Evolutionary conservation across 768 basidiomycete genomes (phyloP).

Genomic region (Boletus reticuloceps): DNA sequence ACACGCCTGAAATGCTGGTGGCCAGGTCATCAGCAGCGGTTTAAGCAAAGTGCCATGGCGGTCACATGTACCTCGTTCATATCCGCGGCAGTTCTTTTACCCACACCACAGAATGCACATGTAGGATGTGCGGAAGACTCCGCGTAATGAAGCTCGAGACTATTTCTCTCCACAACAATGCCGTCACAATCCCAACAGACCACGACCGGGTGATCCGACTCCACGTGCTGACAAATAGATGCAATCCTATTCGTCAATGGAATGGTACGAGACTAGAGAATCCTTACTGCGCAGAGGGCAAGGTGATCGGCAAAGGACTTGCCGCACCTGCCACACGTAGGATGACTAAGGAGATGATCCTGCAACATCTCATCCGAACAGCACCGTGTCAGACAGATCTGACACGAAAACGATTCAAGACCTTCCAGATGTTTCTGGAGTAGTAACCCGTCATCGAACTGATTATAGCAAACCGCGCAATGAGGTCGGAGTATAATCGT

Average conservation of each 20-base stretch:
- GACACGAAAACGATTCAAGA: constrained; percentile 15
- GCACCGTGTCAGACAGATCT: constrained; percentile 16
- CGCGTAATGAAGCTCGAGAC: constrained; percentile 22
- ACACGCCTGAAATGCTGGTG: constrained; percentile 20
- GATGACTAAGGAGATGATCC: constrained; percentile 24
- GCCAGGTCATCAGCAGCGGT: constrained; percentile 5
- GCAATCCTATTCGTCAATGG: background rate
- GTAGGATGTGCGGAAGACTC: constrained; percentile 22
- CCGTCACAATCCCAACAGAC: constrained; percentile 33
- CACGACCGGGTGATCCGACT: constrained; percentile 20
- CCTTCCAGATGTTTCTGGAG: constrained; percentile 20
- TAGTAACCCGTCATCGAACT: constrained; percentile 16
- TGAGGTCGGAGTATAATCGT: constrained; percentile 12
- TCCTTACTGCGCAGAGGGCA: constrained; percentile 21
- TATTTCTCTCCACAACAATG: constrained; percentile 17
- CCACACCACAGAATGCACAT: constrained; percentile 18
- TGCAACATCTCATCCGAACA: constrained; percentile 26
- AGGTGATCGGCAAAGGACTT: constrained; percentile 17
- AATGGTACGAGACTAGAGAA: background rate
- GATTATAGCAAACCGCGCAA: constrained; percentile 21
- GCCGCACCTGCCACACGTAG: constrained; percentile 22
- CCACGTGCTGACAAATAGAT: constrained; percentile 19
- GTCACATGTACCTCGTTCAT: constrained; percentile 22
- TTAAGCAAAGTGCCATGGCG: background rate
- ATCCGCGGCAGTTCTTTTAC: constrained; percentile 11